Evolutionary conservation across 176 grass and related monocot species (phyloP), one percentile per base, ranked within the genome.

Genomic region (Oryza meyeriana): DNA sequence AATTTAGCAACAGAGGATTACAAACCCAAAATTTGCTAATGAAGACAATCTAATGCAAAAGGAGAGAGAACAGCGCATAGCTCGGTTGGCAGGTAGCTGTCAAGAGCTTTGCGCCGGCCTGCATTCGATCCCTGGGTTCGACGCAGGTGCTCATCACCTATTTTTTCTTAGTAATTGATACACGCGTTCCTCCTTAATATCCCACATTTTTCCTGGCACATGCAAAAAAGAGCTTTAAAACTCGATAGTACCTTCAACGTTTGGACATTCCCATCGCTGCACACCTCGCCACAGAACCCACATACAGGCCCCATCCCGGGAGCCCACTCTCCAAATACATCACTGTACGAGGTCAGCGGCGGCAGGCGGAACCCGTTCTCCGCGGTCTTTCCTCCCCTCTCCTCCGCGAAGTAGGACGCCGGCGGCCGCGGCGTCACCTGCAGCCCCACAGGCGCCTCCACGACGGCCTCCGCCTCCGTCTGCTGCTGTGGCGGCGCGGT

Each of bases 311-410:
- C 72, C 82, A 85, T 92, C 57, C 92, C 79, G 0, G 91, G 89
- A 1, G 41, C 47, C 87, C 85, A 92, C 59, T 94, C 94, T 22
- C 92, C 92, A 41, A 92, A 97, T 34, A 94, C 89, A 64, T 97
- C 92, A 13, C 44, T 87, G 76, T 94, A 97, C 1, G 92, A 97
- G 48, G 87, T 92, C 36, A 99, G 82, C 64, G 89, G 93, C 0
- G 91, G 89, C 79, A 99, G 71, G 55, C 90, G 94, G 74, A 93
- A 83, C 10, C 83, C 80, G 34, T 74, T 81, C 81, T 87, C 90
- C 66, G 81, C 66, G 39, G 58, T 71, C 18, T 68, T 78, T 12
- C 72, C 72, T 52, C 74, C 80, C 72, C 81, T 90, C 63, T 86
- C 93, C 45, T 85, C 88, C 44, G 34, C 20, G 59, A 88, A 89